Conservation (phyloP, 306 rosid species). For the Casuarina cunninghamiana region DNA sequence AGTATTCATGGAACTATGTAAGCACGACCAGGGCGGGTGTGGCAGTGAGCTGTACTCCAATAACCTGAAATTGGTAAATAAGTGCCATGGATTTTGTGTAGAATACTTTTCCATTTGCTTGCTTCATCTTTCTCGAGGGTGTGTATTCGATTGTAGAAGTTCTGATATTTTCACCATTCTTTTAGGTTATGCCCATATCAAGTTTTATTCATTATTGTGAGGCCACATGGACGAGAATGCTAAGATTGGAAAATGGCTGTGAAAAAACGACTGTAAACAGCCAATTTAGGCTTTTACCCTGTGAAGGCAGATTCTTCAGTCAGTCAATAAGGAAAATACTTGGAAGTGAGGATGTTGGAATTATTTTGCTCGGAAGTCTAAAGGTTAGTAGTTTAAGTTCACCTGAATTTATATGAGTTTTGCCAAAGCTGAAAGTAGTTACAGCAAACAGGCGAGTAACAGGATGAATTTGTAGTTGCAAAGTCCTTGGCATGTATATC, state of each 20-base stretch:
- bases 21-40: slow-evolving; percentile 53
- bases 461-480: background rate
- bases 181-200: slow-evolving; percentile 66
- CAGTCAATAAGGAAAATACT: slow-evolving; percentile 52
- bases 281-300: slow-evolving; percentile 34
- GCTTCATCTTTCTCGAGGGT: slow-evolving; percentile 10
- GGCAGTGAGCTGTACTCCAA: slow-evolving; percentile 49
- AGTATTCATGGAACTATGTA: slow-evolving; percentile 55
- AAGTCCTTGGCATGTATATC: background rate
- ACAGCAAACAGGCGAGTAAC: slow-evolving; percentile 3
- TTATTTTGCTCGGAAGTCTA: slow-evolving; percentile 67
- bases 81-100: background rate
- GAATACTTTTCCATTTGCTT: slow-evolving; percentile 12
- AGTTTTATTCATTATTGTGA: slow-evolving; percentile 48
- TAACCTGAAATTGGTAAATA: slow-evolving; percentile 61
- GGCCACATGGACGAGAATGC: slow-evolving; percentile 42
- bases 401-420: slow-evolving; percentile 17
- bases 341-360: slow-evolving; percentile 62
- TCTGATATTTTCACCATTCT: slow-evolving; percentile 15
- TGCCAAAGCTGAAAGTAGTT: slow-evolving; percentile 10
- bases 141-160: background rate
- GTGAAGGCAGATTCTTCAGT: slow-evolving; percentile 44
- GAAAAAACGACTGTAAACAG: slow-evolving; percentile 36
- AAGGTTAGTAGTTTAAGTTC: slow-evolving; percentile 50
- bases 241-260: slow-evolving; percentile 32